Evolutionary conservation across 306 rosid species (phyloP).

Genomic region (Prunus salicina): DNA sequence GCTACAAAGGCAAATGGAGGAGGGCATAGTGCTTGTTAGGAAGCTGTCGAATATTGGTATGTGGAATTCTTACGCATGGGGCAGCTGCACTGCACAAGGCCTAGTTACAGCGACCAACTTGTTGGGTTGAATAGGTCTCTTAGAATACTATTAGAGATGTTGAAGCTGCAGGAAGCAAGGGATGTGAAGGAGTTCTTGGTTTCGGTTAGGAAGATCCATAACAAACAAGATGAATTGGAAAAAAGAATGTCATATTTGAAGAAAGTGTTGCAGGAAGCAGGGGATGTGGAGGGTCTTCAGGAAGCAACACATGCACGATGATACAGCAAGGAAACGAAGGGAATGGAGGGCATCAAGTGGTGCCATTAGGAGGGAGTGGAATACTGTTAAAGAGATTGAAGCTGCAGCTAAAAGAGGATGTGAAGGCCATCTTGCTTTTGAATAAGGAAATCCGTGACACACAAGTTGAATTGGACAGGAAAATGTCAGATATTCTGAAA

Average conservation of each 20-base stretch:
- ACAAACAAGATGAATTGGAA: not conserved
- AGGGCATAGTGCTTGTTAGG: not conserved
- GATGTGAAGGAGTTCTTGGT: not conserved
- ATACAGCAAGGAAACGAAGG: not conserved
- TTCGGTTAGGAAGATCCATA: not conserved
- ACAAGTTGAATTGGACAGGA: too few species aligned
- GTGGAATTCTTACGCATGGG: not conserved
- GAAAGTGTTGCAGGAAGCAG: not conserved
- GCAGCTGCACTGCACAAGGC: not conserved
- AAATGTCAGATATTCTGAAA: too few species aligned
- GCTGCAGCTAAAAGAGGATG: too few species aligned
- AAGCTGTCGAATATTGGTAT: not conserved
- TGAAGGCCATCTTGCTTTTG: too few species aligned
- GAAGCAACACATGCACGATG: not conserved
- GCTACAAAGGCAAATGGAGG: not conserved
- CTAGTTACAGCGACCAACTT: conserved; percentile 13
- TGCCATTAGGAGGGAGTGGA: not conserved
- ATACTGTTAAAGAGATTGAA: too few species aligned
- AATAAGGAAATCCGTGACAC: too few species aligned
- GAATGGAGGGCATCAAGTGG: not conserved
- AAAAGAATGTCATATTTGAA: not conserved
- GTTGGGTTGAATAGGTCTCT: conserved; percentile 1
- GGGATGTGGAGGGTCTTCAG: not conserved
- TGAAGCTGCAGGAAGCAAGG: not conserved
- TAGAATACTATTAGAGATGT: not conserved